Evolutionary conservation across 2,329 filamentous ascomycete species (phyloP).

Genomic region (Teratosphaeria gauchensis): DNA sequence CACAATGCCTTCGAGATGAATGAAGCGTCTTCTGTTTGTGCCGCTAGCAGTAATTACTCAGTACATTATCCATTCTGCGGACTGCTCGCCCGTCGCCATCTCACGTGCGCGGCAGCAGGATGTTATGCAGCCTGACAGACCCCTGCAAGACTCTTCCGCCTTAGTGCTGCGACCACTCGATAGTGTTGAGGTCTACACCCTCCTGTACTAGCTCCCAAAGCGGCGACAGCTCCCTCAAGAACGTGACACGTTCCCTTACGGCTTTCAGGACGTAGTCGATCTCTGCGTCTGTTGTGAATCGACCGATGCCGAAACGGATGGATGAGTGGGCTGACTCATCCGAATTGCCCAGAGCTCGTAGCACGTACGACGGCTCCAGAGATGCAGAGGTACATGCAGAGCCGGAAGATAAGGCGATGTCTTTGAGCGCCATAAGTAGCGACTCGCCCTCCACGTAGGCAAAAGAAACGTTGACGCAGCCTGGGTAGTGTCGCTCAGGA

Average conservation of each 20-base stretch:
- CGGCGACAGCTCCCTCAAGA: conserved; percentile 88
- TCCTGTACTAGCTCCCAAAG: conserved; percentile 98
- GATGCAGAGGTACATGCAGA: conserved; percentile 97
- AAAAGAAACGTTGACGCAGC: conserved; percentile 96
- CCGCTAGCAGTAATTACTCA: not conserved
- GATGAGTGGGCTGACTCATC: conserved; percentile 97
- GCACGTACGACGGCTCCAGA: conserved; percentile 89
- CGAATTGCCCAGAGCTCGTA: conserved; percentile 87
- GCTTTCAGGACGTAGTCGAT: conserved; percentile 97
- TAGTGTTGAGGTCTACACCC: conserved; percentile 87
- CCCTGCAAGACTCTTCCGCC: not conserved
- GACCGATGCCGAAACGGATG: conserved; percentile 93
- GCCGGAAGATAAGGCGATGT: conserved; percentile 92
- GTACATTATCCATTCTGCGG: not conserved
- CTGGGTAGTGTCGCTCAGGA: conserved; percentile 74
- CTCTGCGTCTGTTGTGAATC: conserved; percentile 89
- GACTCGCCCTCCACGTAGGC: conserved; percentile 98
- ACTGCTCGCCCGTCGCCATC: not conserved
- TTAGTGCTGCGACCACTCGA: conserved; percentile 96
- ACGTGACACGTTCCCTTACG: conserved; percentile 79
- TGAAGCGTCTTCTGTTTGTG: not conserved
- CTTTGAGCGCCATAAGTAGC: conserved; percentile 94
- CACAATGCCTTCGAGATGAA: not conserved
- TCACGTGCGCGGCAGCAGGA: not conserved
- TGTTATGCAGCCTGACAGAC: not conserved